phyloP scores from a whole-genome alignment of 2,329 filamentous ascomycete genomes.

The Fusarium fujikuroi region DNA sequence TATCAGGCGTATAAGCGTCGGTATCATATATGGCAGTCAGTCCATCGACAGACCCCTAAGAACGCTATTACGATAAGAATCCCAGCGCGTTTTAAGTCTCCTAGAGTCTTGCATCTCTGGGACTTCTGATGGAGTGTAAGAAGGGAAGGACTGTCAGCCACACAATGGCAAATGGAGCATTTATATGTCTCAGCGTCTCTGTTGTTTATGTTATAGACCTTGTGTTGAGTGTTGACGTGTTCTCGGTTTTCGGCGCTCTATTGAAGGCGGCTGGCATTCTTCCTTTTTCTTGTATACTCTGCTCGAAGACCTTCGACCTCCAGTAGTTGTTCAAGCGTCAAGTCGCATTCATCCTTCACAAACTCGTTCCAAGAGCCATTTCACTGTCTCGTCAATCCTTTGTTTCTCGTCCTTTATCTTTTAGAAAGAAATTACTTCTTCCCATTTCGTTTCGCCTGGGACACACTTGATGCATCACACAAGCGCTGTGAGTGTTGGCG shows the following conservation, averaged over 20 bases:
- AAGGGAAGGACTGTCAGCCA: fast-evolving
- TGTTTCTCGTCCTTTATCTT: background rate
- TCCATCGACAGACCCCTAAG: no score
- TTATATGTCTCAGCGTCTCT: background rate
- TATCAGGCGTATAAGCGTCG: fast-evolving
- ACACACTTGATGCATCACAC: background rate
- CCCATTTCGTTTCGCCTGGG: background rate
- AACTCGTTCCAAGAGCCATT: background rate
- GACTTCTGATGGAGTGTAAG: fast-evolving
- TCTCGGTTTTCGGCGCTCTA: background rate
- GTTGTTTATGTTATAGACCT: background rate
- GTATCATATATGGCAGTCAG: background rate
- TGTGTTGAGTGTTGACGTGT: fast-evolving
- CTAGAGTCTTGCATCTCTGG: background rate
- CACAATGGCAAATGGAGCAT: background rate
- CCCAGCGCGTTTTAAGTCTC: background rate
- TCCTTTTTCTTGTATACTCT: background rate
- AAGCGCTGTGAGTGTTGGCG: background rate
- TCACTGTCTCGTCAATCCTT: background rate
- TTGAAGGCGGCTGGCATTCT: no score
- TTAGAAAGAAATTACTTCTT: no score
- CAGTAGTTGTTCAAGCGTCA: background rate
- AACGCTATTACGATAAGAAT: background rate
- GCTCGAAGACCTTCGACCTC: background rate
- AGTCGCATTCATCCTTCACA: background rate